Percentiles rank a stretch among this genome's conserved stretches.
Evolutionary conservation across 768 basidiomycete genomes (phyloP).

Genomic region (Strobilomyces dryophilus): DNA sequence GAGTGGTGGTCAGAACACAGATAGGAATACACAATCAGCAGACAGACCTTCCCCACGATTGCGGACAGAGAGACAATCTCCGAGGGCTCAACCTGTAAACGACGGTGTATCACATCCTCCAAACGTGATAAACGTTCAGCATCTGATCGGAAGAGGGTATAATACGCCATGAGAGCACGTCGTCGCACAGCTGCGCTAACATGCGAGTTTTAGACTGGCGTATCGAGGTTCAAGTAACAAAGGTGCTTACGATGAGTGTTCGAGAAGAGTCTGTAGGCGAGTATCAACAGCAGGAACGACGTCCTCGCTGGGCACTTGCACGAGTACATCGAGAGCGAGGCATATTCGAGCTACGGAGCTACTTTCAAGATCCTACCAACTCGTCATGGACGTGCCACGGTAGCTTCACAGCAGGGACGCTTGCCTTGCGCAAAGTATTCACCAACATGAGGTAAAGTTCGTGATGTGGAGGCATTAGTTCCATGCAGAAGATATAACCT

Average conservation of each 20-base stretch:
- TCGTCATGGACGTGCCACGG: slow-evolving; percentile 2
- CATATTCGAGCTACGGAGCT: slow-evolving; percentile 51
- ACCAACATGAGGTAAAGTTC: slow-evolving; percentile 81
- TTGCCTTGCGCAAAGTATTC: slow-evolving; percentile 80
- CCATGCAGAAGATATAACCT: slow-evolving; percentile 79
- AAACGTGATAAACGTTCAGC: slow-evolving; percentile 43
- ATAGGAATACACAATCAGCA: slow-evolving; percentile 1
- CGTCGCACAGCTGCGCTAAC: slow-evolving; percentile 55
- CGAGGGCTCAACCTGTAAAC: slow-evolving; percentile 9
- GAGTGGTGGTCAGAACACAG: slow-evolving; percentile 3
- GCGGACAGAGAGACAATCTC: slow-evolving; percentile 7
- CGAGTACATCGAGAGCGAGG: slow-evolving; percentile 68
- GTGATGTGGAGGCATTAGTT: slow-evolving; percentile 64
- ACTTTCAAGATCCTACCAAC: slow-evolving; percentile 66
- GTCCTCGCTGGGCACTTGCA: slow-evolving; percentile 56
- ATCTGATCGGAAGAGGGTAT: slow-evolving; percentile 46
- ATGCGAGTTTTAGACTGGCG: slow-evolving; percentile 4
- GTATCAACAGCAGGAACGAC: slow-evolving; percentile 73
- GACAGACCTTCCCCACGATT: slow-evolving; percentile 24
- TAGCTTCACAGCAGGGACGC: neutral
- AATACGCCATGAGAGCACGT: slow-evolving; percentile 57
- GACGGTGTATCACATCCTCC: slow-evolving; percentile 19
- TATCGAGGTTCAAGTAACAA: slow-evolving; percentile 16
- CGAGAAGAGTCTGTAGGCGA: slow-evolving; percentile 60
- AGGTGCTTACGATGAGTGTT: slow-evolving; percentile 70